Conservation (phyloP, 2,329 filamentous ascomycete genomes). For the Bipolaris zeicola region DNA sequence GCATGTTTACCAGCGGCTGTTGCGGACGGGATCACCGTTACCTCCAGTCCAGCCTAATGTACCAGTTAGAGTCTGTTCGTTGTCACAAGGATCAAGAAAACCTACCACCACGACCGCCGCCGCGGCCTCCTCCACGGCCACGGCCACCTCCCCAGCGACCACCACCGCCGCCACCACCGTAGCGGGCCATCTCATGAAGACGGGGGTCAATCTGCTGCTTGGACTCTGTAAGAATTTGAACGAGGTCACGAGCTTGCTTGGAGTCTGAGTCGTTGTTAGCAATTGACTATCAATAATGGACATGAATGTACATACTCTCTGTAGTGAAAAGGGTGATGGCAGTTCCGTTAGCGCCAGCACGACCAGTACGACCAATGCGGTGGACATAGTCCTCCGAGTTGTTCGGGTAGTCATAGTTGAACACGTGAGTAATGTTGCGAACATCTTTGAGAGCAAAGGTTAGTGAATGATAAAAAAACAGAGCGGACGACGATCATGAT, state of each 20-base stretch:
- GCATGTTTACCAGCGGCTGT: conserved; percentile 48
- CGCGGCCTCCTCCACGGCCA: conserved; percentile 70
- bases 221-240: conserved; percentile 89
- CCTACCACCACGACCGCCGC: conserved; percentile 60
- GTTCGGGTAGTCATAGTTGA: conserved; percentile 99
- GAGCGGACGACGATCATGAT: conserved; percentile 58
- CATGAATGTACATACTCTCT: conserved; percentile 76
- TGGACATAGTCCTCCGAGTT: conserved; percentile 76
- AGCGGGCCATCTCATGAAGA: conserved; percentile 94
- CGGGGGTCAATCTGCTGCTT: conserved; percentile 98
- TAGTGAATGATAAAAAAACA: conserved; percentile 67
- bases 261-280: conserved; percentile 53
- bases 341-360: conserved; percentile 85
- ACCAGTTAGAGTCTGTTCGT: conserved; percentile 22
- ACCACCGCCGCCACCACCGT: conserved; percentile 80
- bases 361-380: conserved; percentile 71
- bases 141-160: conserved; percentile 70
- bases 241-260: conserved; percentile 86
- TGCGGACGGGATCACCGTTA: conserved; percentile 49
- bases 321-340: conserved; percentile 99
- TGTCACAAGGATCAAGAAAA: conserved; percentile 9
- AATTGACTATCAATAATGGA: background rate
- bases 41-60: conserved; percentile 44
- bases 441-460: conserved; percentile 90
- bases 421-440: conserved; percentile 99